Base-by-base conservation (phyloP, 768 basidiomycete species). In the Pisolithus tinctorius region DNA sequence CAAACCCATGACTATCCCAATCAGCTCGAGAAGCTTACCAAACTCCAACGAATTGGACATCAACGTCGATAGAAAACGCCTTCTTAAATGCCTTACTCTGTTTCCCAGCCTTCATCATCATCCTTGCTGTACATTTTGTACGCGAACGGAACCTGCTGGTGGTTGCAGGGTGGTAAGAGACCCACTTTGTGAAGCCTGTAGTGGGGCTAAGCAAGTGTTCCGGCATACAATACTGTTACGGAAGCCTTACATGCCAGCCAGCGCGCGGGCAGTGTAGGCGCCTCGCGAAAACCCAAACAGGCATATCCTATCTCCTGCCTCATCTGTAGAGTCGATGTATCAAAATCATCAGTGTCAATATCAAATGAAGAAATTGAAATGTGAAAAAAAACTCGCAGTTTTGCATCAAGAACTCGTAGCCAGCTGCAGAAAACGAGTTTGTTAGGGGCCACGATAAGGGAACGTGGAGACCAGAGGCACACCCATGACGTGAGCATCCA, bases 261-360 rank as follows among this genome's bases (percentile, higher is more conserved):
- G 70, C 2, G 84, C 84, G 45, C 87, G 77, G 20, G 79, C 78
- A 20, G 84, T 83, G 56, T 79, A 88, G 40, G 85, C 85, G 16
- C 87, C 87, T 50, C 88, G 72, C 3, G 87, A 88, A 64, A 89
- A 89, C 0, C 87, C 89, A 59, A 91, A 90, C 4, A 92, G 71
- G 61, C 78, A 88, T 4, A 92, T 85, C 55, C 80, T 83, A 64
- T 91, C 88, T 0, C 82, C 83, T n/a, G 75, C 74, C 34, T 78
- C 69, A 51, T 86, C 83, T 86, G 20, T n/a, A 48, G n/a, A 34
- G 47, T 16, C 4, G 14, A 20, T 2, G 6, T 9, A 0, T 4
- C 57, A 50, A n/a, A n/a, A 27, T 16, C 41, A 38, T 51, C 34
- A 48, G 30, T 39, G 41, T 25, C 13, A 16, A 14, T 17, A 16